Evolutionary conservation across 176 grass and related monocot genomes (phyloP), one percentile per base, ranked within the genome.

Genomic region (Aegilops tauschii): DNA sequence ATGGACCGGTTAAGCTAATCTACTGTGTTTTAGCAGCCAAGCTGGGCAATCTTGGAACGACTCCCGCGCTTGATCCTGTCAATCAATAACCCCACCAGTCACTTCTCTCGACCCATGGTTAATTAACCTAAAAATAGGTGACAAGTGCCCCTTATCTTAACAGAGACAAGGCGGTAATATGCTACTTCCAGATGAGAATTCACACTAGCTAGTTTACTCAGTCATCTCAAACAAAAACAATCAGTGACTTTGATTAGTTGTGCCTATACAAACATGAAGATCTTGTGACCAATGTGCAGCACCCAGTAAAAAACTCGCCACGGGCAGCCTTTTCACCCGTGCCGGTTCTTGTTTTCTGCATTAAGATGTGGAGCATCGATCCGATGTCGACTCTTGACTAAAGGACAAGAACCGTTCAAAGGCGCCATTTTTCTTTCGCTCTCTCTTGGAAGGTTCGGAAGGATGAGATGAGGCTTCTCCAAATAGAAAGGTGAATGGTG

Each of bases 371-470:
- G 52, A 83, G 50, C 1, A 54, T 71, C 66, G 39, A 54, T 47
- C 50, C 27, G 29, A 65, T 44, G 61, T 69, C 39, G 39, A 81
- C 21, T 65, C 77, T 85, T 88, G 90, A 91, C 86, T 52, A 68
- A 8, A 54, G 39, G 30, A 35, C 39, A 50, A 3, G 73, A 21
- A 45, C 62, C 50, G 34, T 77, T 88, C 90, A 85, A 85, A 85
- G 85, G 80, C 76, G 23, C 52, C 70, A 62, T 20, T 70, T 81
- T 12, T 45, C 42, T 45, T 12, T 45, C 0, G 2, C 10, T 45
- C 42, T 81, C 86, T 84, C 50, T 52, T 4, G n/a, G 76, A 61
- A 88, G 81, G 61, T 88, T 88, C 63, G 9, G 71, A 77, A 88
- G 64, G 90, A 58, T 40, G 12, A 32, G 25, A 76, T 8, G 42